phyloP scores from a whole-genome alignment of 441 rosid species.

The Metrosideros polymorpha region DNA sequence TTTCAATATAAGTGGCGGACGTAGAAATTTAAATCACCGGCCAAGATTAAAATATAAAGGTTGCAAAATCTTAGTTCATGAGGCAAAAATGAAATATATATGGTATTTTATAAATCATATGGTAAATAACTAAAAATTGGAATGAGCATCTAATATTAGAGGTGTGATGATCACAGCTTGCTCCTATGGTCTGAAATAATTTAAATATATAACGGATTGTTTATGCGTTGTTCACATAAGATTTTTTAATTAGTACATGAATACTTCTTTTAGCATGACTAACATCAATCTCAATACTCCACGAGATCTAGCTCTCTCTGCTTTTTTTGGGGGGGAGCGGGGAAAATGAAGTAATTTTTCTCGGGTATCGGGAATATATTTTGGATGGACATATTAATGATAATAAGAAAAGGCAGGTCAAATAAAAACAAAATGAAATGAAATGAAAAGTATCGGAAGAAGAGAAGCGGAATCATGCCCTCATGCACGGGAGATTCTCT shows the following conservation, averaged over 20 bases:
- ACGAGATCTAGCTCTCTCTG: background rate
- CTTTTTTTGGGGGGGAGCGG: too few relatives aligned
- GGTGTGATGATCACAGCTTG: too few relatives aligned
- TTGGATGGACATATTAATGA: background rate
- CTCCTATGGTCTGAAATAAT: too few relatives aligned
- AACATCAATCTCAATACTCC: background rate
- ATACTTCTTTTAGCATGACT: background rate
- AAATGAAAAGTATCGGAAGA: background rate
- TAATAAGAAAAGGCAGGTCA: background rate
- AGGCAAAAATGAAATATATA: background rate
- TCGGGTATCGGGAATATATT: too few relatives aligned
- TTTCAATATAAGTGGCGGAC: background rate
- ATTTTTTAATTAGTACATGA: background rate
- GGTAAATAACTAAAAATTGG: background rate
- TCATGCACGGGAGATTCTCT: background rate
- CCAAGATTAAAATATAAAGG: background rate
- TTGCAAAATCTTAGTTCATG: background rate
- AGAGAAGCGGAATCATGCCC: background rate
- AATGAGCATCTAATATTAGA: too few relatives aligned
- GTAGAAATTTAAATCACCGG: background rate
- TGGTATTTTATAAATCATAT: background rate
- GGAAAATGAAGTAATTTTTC: too few relatives aligned
- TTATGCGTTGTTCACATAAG: background rate
- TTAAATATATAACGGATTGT: background rate
- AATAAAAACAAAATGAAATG: background rate